Base-by-base conservation (phyloP, 1,139 yeast genomes). In the Scheffersomyces illinoinensis region DNA sequence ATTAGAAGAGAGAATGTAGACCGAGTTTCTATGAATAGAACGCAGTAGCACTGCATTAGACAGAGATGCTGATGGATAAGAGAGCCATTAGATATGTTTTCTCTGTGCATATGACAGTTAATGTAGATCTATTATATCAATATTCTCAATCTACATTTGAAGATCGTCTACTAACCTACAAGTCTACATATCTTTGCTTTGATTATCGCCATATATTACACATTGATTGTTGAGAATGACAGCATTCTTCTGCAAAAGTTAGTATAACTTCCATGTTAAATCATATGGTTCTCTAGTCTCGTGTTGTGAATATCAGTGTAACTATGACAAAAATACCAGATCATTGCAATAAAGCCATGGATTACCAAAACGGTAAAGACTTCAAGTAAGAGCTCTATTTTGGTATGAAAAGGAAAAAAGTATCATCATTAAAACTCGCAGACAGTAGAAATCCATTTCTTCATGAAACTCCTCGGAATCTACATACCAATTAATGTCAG, bases 241-340 rank as follows among this genome's bases (percentile, higher is more conserved):
- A 12, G 43, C 43, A 33, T 33, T 33, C 43, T 33, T 33, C 43
- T 33, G 43, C 17, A 33, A 3, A 47, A 47, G 62, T 60, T 60
- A 58, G 60, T 60, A 57, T 21, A 14, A 33, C 24, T 26, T 50
- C 56, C 18, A 47, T 33, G 49, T 26, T 33, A 33, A 33, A 12
- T 14, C 17, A 33, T 17, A 33, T 33, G 14, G 43, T 33, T 33
- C 17, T 12, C 43, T 33, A 33, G 43, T 33, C 43, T 33, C 43
- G 43, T 12, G 43, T 33, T 10, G 17, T 33, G 10, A 7, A 56
- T 61, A 68, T 79, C 83, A 79, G 83, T 79, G 83, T 79, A 79
- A 79, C 83, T 79, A 79, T 79, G 83, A 79, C 83, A 77, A 78
- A 73, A 64, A 64, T 78, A 79, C 83, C 84, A 74, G 72, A 73